Conservation (phyloP, 257 asterid genomes). For the Knoxia roxburghii region DNA sequence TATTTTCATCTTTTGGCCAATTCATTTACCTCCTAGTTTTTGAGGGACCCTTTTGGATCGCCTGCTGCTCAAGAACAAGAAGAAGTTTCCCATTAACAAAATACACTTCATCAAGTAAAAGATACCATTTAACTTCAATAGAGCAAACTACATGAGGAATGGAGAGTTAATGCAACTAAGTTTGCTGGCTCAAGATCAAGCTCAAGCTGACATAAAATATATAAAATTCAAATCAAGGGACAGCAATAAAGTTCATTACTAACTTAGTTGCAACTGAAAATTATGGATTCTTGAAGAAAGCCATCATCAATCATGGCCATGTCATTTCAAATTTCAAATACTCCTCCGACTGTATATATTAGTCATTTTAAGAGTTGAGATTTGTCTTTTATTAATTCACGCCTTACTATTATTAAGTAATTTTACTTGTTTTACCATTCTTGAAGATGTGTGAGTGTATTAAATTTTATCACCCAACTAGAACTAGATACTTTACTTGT, state of each 20-base stretch:
- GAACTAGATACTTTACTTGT: too few species aligned
- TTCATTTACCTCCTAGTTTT: slow-evolving; percentile 11
- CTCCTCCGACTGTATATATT: too few species aligned
- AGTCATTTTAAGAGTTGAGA: too few species aligned
- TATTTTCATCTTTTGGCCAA: background rate
- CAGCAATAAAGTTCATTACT: background rate
- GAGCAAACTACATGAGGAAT: too few species aligned
- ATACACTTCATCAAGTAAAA: background rate
- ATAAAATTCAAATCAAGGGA: background rate
- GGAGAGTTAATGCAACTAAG: background rate
- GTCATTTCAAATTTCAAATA: background rate
- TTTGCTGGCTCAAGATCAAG: too few species aligned
- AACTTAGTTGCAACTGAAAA: background rate
- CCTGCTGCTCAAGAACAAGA: slow-evolving; percentile 13
- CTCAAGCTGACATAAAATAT: background rate
- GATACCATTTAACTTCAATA: background rate
- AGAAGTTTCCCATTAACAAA: background rate
- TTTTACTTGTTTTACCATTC: too few species aligned
- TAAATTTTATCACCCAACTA: too few species aligned
- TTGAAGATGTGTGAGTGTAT: too few species aligned
- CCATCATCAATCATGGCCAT: background rate
- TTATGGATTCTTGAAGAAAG: background rate
- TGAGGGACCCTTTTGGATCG: background rate
- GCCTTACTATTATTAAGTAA: too few species aligned
- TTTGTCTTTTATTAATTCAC: too few species aligned